Base-by-base conservation (phyloP, 495 filamentous ascomycete species). In the Tuber calosporum region DNA sequence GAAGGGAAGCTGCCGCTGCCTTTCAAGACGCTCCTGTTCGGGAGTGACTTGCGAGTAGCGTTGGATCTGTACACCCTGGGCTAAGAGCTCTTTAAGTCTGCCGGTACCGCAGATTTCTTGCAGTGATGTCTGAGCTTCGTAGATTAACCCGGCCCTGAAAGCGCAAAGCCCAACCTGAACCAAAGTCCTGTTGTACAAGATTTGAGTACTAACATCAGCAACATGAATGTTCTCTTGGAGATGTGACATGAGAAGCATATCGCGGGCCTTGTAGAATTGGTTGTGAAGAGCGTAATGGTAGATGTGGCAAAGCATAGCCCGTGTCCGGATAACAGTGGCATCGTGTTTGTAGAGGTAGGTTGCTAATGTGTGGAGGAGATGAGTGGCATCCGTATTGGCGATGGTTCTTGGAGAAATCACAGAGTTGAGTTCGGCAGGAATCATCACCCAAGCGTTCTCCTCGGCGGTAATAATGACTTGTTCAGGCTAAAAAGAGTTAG, bases 221-320 rank as follows among this genome's bases (percentile, higher is more conserved):
- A 90, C 96, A 83, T 87, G 85, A 83, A 98, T 97, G 76, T 89
- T 96, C 85, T 99, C 95, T 81, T 97, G 92, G 80, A 99, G 84
- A 84, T 99, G 95, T n/a, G 96, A 98, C 91, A 98, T 98, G 81
- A 99, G 88, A 91, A 98, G 94, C 89, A 98, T 92, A 83, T 99
- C 95, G 79, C 96, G 93, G 80, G 95, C 91, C 80, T 90, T 91
- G 87, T 96, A 98, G 86, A 97, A 98, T 73, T 97, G 89, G 83
- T 98, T 94, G 83, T 99, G 95, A 67, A 98, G 87, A 43, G 95
- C 95, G 70, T 97, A 88, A 90, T 95, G 97, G 85, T 98, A 99
- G 73, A 98, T 94, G 84, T 98, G 93, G 86, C 92, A 97, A 69
- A 99, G 87, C 93, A 98, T 97, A 26, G 95, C 94, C 73, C 96